Evolutionary conservation across 1,284 basidiomycete species (phyloP).

Genomic region (Heliocybe sulcata): DNA sequence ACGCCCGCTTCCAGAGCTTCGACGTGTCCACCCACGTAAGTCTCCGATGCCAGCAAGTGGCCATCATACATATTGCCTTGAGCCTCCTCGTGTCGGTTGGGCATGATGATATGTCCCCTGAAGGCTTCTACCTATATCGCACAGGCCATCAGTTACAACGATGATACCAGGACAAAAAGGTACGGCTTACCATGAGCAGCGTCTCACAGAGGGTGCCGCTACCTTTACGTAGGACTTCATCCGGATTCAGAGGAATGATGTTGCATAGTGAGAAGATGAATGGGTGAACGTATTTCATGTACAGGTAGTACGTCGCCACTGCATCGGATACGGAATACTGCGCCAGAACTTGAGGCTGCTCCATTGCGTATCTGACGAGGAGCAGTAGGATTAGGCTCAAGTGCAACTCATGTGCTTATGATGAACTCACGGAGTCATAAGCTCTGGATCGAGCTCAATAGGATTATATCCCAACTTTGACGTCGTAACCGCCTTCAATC

Average conservation of each 20-base stretch:
- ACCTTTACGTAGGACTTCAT: conserved; percentile 95
- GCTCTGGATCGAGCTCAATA: conserved; percentile 95
- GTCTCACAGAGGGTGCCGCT: conserved; percentile 97
- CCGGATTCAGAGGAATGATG: conserved; percentile 96
- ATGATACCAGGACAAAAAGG: too few relatives aligned
- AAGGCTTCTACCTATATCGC: conserved; percentile 87
- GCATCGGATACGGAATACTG: conserved; percentile 99
- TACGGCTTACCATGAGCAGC: conserved; percentile 92
- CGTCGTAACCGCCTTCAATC: conserved; percentile 96
- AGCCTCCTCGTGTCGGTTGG: conserved; percentile 92
- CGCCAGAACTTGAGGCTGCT: conserved; percentile 92
- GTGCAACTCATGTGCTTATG: background rate
- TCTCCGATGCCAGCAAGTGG: conserved; percentile 93
- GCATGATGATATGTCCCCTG: conserved; percentile 92
- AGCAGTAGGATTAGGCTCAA: background rate
- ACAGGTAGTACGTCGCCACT: conserved; percentile 98
- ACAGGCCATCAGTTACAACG: too few relatives aligned
- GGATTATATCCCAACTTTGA: conserved; percentile 97
- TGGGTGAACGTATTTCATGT: conserved; percentile 99
- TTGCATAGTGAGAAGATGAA: conserved; percentile 99
- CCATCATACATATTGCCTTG: conserved; percentile 94
- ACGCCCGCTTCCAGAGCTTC: conserved; percentile 98
- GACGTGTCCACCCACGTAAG: conserved; percentile 98
- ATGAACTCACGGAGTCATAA: conserved; percentile 90
- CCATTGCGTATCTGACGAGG: conserved; percentile 75